phyloP scores from a whole-genome alignment of 257 asterid species.

The Pogostemon cablin region DNA sequence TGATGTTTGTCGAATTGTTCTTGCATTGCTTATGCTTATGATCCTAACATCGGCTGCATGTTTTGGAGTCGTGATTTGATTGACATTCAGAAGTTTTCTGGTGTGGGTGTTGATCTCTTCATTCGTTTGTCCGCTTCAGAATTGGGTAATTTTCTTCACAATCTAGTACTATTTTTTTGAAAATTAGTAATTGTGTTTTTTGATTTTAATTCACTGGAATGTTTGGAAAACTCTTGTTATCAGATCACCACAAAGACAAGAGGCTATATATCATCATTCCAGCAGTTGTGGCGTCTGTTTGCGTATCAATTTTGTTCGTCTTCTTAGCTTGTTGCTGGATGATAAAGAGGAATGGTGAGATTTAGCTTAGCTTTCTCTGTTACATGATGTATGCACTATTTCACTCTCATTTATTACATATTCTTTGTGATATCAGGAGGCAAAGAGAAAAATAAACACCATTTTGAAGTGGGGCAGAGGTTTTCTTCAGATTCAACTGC shows the following conservation, averaged over 20 bases:
- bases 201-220: not conserved
- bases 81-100: slow-evolving; percentile 46
- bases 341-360: slow-evolving; percentile 42
- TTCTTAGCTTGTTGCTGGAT: slow-evolving; percentile 42
- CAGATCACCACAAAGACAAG: slow-evolving; percentile 40
- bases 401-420: not conserved
- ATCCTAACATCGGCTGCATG: slow-evolving; percentile 53
- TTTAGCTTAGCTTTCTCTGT: too few species aligned
- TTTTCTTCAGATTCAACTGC: slow-evolving; percentile 34
- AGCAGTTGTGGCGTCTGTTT: slow-evolving; percentile 32
- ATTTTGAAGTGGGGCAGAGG: slow-evolving; percentile 26
- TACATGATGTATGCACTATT: not conserved
- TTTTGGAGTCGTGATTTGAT: slow-evolving; percentile 46
- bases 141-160: slow-evolving; percentile 39
- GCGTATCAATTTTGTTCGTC: slow-evolving; percentile 25
- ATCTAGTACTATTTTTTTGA: not conserved
- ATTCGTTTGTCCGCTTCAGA: slow-evolving; percentile 53
- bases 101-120: slow-evolving; percentile 47
- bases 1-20: slow-evolving; percentile 49
- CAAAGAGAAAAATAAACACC: slow-evolving; percentile 1
- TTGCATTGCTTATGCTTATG: slow-evolving; percentile 52
- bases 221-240: not conserved
- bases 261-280: slow-evolving; percentile 43
- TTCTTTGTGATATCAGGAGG: slow-evolving; percentile 26
- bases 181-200: not conserved